phyloP scores from a whole-genome alignment of 2,329 filamentous ascomycete genomes.

The Cordyceps cicadae region DNA sequence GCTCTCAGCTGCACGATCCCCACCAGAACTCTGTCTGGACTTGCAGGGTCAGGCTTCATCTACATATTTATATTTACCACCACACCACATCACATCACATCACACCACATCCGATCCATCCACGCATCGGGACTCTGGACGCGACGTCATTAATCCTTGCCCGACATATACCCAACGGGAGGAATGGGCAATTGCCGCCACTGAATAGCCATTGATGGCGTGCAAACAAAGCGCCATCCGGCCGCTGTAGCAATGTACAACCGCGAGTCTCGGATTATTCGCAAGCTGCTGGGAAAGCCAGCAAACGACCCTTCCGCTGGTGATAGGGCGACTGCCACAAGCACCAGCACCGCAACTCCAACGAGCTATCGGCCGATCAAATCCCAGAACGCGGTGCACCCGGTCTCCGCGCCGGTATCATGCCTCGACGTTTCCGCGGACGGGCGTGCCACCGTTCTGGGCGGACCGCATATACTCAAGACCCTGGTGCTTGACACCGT shows the following conservation, averaged over 20 bases:
- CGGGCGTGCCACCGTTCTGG: conserved; percentile 47
- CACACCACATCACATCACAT: too few species aligned
- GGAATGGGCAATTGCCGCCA: conserved; percentile 3
- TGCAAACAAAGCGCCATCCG: conserved; percentile 20
- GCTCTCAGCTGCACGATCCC: not conserved
- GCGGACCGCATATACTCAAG: conserved; percentile 52
- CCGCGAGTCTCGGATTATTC: conserved; percentile 49
- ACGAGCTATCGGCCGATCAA: conserved; percentile 41
- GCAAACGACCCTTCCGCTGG: conserved; percentile 38
- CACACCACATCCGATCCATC: not conserved
- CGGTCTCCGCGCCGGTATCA: conserved; percentile 44
- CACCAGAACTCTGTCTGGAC: too few species aligned
- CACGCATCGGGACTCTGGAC: not conserved
- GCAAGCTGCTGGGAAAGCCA: conserved; percentile 51
- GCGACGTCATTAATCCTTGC: not conserved
- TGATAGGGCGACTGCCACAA: conserved; percentile 39
- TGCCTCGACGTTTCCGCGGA: conserved; percentile 53
- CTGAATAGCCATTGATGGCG: conserved; percentile 24
- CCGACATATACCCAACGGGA: not conserved
- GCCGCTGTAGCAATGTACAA: conserved; percentile 38
- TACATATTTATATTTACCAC: too few species aligned
- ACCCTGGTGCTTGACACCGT: conserved; percentile 47
- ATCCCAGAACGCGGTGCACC: conserved; percentile 48
- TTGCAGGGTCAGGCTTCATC: not conserved
- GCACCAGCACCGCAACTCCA: conserved; percentile 31